phyloP scores from a whole-genome alignment of 352 stramenopile genomes.

The Phytophthora sojae region DNA sequence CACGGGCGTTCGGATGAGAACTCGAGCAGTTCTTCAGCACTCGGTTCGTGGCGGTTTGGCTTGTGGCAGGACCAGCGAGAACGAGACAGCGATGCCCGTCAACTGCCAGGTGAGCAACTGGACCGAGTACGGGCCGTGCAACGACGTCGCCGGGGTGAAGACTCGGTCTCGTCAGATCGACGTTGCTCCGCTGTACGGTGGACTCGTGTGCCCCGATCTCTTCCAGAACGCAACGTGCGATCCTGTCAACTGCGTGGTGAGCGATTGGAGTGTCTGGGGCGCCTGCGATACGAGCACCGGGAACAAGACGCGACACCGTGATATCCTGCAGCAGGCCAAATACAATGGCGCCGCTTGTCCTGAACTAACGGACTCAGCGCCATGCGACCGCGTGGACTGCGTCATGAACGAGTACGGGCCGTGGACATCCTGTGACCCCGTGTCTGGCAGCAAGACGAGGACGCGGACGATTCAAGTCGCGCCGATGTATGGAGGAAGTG shows the following conservation, averaged over 20 bases:
- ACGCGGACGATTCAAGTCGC: constrained; percentile 33
- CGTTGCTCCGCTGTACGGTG: constrained; percentile 48
- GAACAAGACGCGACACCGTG: constrained; percentile 46
- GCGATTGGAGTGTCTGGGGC: constrained; percentile 47
- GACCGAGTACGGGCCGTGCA: constrained; percentile 53
- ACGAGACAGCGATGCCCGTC: constrained; percentile 45
- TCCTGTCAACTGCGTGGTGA: constrained; percentile 60
- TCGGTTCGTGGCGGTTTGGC: constrained; percentile 48
- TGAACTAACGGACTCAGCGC: constrained; percentile 23
- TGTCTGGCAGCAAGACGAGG: constrained; percentile 38
- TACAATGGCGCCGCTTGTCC: constrained; percentile 48
- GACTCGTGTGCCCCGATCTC: constrained; percentile 48
- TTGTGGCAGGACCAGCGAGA: constrained; percentile 45
- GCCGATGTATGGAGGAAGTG: constrained; percentile 52
- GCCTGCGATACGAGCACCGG: constrained; percentile 41
- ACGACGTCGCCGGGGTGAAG: constrained; percentile 41
- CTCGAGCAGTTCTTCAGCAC: constrained; percentile 34
- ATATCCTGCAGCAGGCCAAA: constrained; percentile 40
- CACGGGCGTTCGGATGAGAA: constrained; percentile 45
- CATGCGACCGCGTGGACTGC: constrained; percentile 54
- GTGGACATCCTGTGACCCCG: constrained; percentile 43
- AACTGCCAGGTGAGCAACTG: constrained; percentile 64
- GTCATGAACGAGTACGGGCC: constrained; percentile 36
- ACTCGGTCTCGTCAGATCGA: constrained; percentile 43
- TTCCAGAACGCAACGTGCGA: constrained; percentile 53